phyloP scores from a whole-genome alignment of 371 early-diverging fungal species.

The Lichtheimia ornata region DNA sequence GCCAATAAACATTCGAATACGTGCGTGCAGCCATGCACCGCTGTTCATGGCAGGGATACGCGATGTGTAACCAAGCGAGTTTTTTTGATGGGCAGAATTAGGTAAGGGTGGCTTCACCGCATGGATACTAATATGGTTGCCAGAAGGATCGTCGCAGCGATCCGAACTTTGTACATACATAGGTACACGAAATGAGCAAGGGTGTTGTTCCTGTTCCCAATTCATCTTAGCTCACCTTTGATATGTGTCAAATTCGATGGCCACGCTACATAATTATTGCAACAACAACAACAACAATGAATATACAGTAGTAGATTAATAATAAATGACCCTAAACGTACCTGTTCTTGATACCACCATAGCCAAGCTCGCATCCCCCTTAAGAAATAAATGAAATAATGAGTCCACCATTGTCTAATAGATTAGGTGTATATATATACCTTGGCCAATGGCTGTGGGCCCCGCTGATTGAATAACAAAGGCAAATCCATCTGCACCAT shows the following conservation, averaged over 20 bases:
- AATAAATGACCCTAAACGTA: neutral
- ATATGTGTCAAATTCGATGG: slow-evolving; percentile 62
- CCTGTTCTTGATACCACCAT: slow-evolving; percentile 45
- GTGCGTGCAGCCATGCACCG: slow-evolving; percentile 34
- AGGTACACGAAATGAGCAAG: neutral
- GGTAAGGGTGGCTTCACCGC: slow-evolving; percentile 25
- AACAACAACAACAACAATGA: neutral
- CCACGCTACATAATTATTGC: slow-evolving; percentile 51
- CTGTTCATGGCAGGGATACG: slow-evolving; percentile 35
- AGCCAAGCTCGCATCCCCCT: slow-evolving; percentile 51
- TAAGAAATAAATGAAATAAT: neutral
- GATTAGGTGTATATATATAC: slow-evolving; percentile 7
- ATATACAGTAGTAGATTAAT: too few relatives aligned
- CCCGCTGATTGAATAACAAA: slow-evolving; percentile 35
- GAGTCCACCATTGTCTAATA: too few relatives aligned
- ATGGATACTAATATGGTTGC: slow-evolving; percentile 56
- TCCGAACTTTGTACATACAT: slow-evolving; percentile 28
- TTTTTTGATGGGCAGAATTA: slow-evolving; percentile 50
- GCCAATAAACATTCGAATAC: slow-evolving; percentile 19
- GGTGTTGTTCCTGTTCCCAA: neutral
- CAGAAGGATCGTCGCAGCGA: slow-evolving; percentile 51
- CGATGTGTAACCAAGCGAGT: slow-evolving; percentile 45
- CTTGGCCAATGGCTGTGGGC: slow-evolving; percentile 33
- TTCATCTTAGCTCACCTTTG: slow-evolving; percentile 27
- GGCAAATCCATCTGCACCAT: slow-evolving; percentile 51